Evolutionary conservation across 2,329 filamentous ascomycete species (phyloP).

Genomic region (Verticillium albo-atrum): DNA sequence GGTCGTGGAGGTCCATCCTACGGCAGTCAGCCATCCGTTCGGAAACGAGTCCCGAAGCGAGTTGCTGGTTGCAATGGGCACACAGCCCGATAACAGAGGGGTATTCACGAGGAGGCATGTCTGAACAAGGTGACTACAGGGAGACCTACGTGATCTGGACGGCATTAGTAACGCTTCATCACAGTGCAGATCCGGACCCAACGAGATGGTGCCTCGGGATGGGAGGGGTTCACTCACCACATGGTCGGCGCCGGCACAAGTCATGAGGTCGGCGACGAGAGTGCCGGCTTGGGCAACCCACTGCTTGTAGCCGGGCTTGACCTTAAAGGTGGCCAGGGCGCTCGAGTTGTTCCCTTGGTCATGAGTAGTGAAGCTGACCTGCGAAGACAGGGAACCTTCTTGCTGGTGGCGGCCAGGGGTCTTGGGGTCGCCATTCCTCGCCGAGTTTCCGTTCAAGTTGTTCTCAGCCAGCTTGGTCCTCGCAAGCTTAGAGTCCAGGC

Average conservation of each 20-base stretch:
- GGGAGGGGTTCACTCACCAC: conserved; percentile 33
- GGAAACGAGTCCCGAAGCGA: conserved; percentile 7
- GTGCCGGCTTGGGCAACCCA: conserved; percentile 98
- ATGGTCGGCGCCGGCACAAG: conserved; percentile 93
- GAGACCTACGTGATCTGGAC: conserved; percentile 14
- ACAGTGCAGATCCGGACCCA: not conserved
- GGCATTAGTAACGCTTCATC: not conserved
- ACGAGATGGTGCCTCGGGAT: not conserved
- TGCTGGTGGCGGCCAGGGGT: conserved; percentile 22
- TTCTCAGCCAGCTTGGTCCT: conserved; percentile 56
- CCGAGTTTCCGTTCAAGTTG: conserved; percentile 21
- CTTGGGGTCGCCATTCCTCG: conserved; percentile 24
- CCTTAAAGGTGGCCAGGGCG: conserved; percentile 57
- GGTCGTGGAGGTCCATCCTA: conserved; percentile 86
- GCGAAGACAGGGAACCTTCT: conserved; percentile 34
- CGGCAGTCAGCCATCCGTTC: conserved; percentile 16
- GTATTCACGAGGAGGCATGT: not conserved
- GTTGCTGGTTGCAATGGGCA: not conserved
- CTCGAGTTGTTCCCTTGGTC: conserved; percentile 48
- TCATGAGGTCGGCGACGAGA: conserved; percentile 88
- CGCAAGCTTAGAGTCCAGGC: conserved; percentile 67
- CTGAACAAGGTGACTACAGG: conserved; percentile 3
- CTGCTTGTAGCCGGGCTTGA: conserved; percentile 92
- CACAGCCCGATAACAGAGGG: conserved; percentile 5
- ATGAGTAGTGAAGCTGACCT: conserved; percentile 56